A percentile compares a stretch with the other conserved stretches of the same genome.
Evolutionary conservation across 73 alveolate genomes (phyloP).

Genomic region (Symbiodinium pilosum): DNA sequence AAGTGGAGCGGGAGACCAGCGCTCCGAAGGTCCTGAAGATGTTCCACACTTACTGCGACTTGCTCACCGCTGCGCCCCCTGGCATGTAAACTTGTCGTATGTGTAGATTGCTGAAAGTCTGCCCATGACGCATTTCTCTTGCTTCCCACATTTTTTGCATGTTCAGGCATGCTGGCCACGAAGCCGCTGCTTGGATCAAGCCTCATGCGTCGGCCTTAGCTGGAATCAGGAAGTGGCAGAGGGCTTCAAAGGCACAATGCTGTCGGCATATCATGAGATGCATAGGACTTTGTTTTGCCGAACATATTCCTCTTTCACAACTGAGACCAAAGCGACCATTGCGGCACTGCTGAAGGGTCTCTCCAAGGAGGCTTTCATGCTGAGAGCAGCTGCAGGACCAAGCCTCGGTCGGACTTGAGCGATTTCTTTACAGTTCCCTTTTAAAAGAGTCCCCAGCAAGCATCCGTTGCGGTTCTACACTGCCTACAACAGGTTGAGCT

Average conservation of each 20-base stretch:
- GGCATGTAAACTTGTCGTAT: not conserved
- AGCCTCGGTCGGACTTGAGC: too few species aligned
- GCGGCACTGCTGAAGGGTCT: conserved; percentile 14
- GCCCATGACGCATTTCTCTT: not conserved
- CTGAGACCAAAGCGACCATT: conserved; percentile 14
- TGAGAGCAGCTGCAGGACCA: too few species aligned
- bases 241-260: too few species aligned
- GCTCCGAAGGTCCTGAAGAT: not conserved
- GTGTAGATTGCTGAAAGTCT: too few species aligned
- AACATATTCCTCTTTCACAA: not conserved
- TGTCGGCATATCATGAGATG: too few species aligned
- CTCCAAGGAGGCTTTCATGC: conserved; percentile 26
- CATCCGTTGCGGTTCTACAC: too few species aligned
- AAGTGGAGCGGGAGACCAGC: not conserved
- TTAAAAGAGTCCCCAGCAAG: too few species aligned
- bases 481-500: too few species aligned
- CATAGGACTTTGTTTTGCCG: too few species aligned
- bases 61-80: not conserved
- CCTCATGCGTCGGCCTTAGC: not conserved
- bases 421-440: too few species aligned
- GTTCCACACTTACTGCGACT: not conserved
- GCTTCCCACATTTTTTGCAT: not conserved
- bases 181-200: conserved; percentile 5
- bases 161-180: not conserved
- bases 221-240: too few species aligned